phyloP scores from a whole-genome alignment of 2,329 filamentous ascomycete genomes.

The Neofusicoccum kwambonambiense region DNA sequence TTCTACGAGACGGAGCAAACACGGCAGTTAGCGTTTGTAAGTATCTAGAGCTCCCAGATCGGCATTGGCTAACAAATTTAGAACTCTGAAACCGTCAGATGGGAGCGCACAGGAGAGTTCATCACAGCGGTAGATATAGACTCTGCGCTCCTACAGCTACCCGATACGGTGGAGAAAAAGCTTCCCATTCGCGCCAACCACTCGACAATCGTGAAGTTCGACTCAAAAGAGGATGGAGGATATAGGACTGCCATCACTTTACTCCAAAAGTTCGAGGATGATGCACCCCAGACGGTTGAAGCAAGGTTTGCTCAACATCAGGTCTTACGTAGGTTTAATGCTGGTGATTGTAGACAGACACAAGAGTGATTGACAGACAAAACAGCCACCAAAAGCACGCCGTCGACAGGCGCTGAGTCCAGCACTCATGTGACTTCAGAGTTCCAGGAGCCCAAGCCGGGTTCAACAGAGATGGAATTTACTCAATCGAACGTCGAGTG shows the following conservation, averaged over 20 bases:
- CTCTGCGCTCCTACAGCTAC: slow-evolving; percentile 15
- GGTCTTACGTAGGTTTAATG: no score
- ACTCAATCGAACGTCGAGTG: no score
- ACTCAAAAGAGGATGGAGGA: slow-evolving; percentile 15
- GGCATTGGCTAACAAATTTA: no score
- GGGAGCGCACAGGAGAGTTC: neutral
- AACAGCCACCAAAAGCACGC: no score
- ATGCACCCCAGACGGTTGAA: neutral
- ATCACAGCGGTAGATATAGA: neutral
- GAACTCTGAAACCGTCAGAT: neutral
- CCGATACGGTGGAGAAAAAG: slow-evolving; percentile 24
- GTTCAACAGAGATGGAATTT: no score
- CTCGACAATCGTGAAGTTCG: slow-evolving; percentile 30
- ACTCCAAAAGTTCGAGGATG: neutral
- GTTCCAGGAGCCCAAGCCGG: no score
- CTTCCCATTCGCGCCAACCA: slow-evolving; percentile 26
- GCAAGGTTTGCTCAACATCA: neutral
- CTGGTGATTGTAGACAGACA: no score
- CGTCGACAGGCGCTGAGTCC: no score
- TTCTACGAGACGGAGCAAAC: slow-evolving; percentile 32
- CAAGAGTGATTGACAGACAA: no score
- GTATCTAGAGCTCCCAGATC: neutral
- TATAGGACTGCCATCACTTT: neutral
- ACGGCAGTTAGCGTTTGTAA: slow-evolving; percentile 22
- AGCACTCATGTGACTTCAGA: no score